phyloP scores from a whole-genome alignment of 2,329 filamentous ascomycete genomes.

The Colletotrichum gigasporum region DNA sequence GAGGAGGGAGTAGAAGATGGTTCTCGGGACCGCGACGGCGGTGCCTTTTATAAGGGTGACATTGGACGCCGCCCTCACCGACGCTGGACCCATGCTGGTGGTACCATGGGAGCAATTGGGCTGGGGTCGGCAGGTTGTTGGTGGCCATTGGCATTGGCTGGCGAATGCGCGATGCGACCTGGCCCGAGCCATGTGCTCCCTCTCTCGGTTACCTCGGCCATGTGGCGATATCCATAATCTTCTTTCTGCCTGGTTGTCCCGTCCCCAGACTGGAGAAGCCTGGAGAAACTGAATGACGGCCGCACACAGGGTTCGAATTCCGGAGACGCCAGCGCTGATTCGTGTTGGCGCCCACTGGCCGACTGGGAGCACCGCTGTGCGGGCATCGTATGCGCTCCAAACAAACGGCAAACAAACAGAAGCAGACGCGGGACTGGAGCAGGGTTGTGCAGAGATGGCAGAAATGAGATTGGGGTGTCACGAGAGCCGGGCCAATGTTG shows the following conservation, averaged over 20 bases:
- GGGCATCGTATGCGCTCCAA: conserved; percentile 21
- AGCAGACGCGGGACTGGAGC: neutral
- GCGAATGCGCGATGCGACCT: conserved; percentile 19
- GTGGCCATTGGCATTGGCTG: too few relatives aligned
- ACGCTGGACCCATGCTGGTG: neutral
- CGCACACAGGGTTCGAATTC: neutral
- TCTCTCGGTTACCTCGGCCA: conserved; percentile 25
- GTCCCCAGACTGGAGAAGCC: conserved; percentile 2
- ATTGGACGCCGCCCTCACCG: neutral
- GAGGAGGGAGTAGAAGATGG: neutral
- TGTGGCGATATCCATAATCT: conserved; percentile 9
- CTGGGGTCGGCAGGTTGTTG: neutral
- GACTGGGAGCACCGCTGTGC: neutral
- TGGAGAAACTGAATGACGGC: neutral
- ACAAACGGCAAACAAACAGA: neutral
- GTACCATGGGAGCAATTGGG: neutral
- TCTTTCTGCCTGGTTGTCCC: neutral
- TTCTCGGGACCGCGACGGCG: neutral
- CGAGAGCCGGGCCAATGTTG: conserved; percentile 26
- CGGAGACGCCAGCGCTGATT: neutral
- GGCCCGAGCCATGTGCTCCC: conserved; percentile 6
- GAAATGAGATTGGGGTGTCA: neutral
- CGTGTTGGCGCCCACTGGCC: neutral
- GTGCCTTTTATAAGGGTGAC: conserved; percentile 6
- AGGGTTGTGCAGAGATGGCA: conserved; percentile 7